Evolutionary conservation across 2,329 filamentous ascomycete genomes (phyloP), one percentile per base, ranked within the genome.

Genomic region (Colletotrichum shisoi): DNA sequence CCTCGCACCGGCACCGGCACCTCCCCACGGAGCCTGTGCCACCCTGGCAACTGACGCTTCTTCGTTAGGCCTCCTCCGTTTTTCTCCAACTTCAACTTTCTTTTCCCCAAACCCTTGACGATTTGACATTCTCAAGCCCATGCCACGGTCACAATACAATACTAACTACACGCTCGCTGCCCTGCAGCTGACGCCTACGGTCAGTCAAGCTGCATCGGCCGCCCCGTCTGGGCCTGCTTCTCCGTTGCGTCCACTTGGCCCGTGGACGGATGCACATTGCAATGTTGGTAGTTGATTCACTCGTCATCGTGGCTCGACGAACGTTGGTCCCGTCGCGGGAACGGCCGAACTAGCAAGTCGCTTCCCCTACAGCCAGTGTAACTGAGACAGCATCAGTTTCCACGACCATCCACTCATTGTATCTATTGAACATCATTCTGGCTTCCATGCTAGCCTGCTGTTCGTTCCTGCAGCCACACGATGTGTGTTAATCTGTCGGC

Each of bases 21-120:
- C 24, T 56, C 56, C 48, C 51, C 48, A 45, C 44, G 40, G 13
- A 37, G 56, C 49, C 48, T 56, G 44, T 60, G 56, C 49, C 27
- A 60, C 44, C 65, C 61, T 39, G 15, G 56, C 24, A 27, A 24
- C 48, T 24, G 40, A 34, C 44, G 24, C 61, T 39, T 34, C 46
- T 21, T 37, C 21, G 39, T 21, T 57, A n/a, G 27, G 19, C 63
- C 46, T 67, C 39, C 31, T 45, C 44, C 44, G 21, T 24, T 48
- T 31, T 31, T 44, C 27, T 56, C 56, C 61, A 37, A 19, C 44
- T 11, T 65, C 27, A 65, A 24, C 19, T 68, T 68, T 65, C 65
- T 68, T 68, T 60, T 67, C 31, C 17, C 13, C 2, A 12, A 9
- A n/a, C 24, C 27, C 27, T 37, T 24, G 42, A 15, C 19, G 15